phyloP scores from a whole-genome alignment of 176 grass and related monocot genomes.

The Rhipidocladum racemiflorum region DNA sequence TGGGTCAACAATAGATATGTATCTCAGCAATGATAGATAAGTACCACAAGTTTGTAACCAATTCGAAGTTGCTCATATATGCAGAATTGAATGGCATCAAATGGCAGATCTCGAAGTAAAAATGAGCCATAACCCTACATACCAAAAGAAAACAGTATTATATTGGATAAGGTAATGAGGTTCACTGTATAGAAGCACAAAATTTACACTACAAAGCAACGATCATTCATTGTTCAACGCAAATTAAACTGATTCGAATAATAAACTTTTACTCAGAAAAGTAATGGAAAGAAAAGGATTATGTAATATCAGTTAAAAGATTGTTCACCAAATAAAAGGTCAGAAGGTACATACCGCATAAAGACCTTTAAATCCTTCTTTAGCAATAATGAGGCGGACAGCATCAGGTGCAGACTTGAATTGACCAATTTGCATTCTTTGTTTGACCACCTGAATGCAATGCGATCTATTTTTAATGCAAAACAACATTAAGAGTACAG shows the following conservation, averaged over 20 bases:
- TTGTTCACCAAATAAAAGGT: not conserved
- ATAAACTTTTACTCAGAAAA: not conserved
- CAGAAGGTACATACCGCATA: conserved; percentile 65
- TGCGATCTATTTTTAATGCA: not conserved
- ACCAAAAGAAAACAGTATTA: conserved; percentile 7
- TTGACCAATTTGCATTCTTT: conserved; percentile 91
- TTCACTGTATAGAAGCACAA: not conserved
- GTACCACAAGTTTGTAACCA: conserved; percentile 74
- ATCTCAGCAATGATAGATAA: too few relatives aligned
- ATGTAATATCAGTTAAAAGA: not conserved
- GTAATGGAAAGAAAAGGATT: not conserved
- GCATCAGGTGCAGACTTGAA: conserved; percentile 70
- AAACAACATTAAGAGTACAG: not conserved
- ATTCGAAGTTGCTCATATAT: conserved; percentile 95
- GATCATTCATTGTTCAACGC: not conserved
- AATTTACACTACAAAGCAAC: not conserved
- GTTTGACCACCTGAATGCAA: conserved; percentile 77
- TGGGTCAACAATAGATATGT: too few relatives aligned
- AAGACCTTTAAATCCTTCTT: conserved; percentile 83
- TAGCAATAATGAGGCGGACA: conserved; percentile 76
- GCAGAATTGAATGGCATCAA: conserved; percentile 94
- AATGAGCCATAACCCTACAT: conserved; percentile 88
- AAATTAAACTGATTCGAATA: not conserved
- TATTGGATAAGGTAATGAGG: not conserved
- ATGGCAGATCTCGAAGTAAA: conserved; percentile 87